phyloP scores from a whole-genome alignment of 768 basidiomycete species.

The Agrocybe chaxingu region DNA sequence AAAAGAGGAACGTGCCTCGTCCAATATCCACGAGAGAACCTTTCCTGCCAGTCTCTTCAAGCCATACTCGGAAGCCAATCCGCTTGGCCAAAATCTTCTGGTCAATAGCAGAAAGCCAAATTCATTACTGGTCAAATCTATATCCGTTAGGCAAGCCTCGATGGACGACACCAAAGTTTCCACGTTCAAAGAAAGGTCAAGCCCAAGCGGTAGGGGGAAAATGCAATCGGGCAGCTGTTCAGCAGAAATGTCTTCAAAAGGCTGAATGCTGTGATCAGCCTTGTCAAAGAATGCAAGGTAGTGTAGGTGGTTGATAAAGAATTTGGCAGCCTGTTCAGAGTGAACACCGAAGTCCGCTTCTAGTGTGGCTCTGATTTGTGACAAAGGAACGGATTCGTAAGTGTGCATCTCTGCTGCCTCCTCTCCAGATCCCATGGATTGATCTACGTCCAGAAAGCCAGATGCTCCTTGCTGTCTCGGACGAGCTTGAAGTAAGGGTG shows the following conservation, averaged over 20 bases:
- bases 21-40: constrained; percentile 67
- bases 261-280: constrained; percentile 33
- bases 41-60: constrained; percentile 55
- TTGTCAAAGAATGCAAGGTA: constrained; percentile 60
- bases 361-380: constrained; percentile 59
- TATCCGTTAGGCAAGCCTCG: constrained; percentile 65
- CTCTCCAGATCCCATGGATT: constrained; percentile 16
- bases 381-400: constrained; percentile 56
- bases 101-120: constrained; percentile 66
- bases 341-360: constrained; percentile 55
- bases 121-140: constrained; percentile 75
- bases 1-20: constrained; percentile 47
- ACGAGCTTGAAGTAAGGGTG: constrained; percentile 27
- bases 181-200: constrained; percentile 71
- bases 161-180: constrained; percentile 70
- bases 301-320: constrained; percentile 58
- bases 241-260: constrained; percentile 28
- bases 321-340: constrained; percentile 47
- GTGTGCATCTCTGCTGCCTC: constrained; percentile 31
- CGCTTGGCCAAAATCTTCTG: constrained; percentile 71
- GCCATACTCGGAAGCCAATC: constrained; percentile 70
- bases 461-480: constrained; percentile 25
- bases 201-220: constrained; percentile 68
- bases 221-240: constrained; percentile 40
- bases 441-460: constrained; percentile 45